A percentile compares a stretch with the other conserved stretches of the same genome.
Conservation (phyloP, 805 yeast genomes). For the Saturnispora ahearnii region DNA sequence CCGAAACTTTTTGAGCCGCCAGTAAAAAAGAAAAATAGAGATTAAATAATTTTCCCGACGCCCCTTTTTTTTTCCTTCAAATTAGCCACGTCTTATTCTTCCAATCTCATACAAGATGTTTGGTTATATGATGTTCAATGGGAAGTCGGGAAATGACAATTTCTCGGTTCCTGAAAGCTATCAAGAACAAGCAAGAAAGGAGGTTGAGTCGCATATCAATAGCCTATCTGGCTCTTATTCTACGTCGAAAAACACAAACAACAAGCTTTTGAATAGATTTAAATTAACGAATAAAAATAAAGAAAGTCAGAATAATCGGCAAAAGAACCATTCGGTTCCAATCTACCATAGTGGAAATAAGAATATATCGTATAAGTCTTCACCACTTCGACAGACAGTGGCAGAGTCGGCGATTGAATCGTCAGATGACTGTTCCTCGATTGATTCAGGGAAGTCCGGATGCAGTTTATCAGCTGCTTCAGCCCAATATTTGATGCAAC, state of each 20-base stretch:
- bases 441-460: slow-evolving; percentile 17
- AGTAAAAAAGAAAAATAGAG: too few relatives aligned
- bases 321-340: too few relatives aligned
- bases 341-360: not conserved
- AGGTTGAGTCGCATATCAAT: slow-evolving; percentile 23
- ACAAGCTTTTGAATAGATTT: not conserved
- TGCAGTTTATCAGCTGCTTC: slow-evolving; percentile 12
- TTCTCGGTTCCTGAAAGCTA: slow-evolving; percentile 27
- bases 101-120: slow-evolving; percentile 18
- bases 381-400: slow-evolving; percentile 25
- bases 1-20: too few relatives aligned
- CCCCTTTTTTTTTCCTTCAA: slow-evolving; percentile 1
- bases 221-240: slow-evolving; percentile 8
- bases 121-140: slow-evolving; percentile 23
- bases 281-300: not conserved
- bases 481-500: slow-evolving; percentile 10
- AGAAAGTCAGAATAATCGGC: not conserved
- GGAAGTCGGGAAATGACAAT: slow-evolving; percentile 19
- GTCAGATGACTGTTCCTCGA: slow-evolving; percentile 20
- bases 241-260: not conserved
- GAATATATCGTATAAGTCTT: slow-evolving; percentile 21
- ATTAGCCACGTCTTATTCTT: too few relatives aligned
- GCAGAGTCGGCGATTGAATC: slow-evolving; percentile 18
- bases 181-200: slow-evolving; percentile 27
- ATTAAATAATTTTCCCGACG: not conserved